A percentile compares a stretch with the other conserved stretches of the same genome.
Conservation (phyloP, 345 rosid species). For the Hypericum androsaemum region DNA sequence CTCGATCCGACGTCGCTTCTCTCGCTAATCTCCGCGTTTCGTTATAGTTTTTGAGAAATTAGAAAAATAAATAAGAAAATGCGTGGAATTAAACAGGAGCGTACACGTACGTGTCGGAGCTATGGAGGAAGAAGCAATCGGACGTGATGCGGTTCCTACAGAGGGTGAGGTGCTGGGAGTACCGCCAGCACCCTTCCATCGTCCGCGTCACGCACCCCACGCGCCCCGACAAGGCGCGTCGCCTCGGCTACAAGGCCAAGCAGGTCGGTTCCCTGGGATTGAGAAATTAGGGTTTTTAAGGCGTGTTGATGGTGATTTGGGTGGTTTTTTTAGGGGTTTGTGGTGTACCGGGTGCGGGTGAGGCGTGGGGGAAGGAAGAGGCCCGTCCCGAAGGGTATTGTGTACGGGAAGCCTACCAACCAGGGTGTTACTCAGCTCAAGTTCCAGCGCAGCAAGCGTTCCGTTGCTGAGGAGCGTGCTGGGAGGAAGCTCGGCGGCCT, state of each 20-base stretch:
- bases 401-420: constrained; percentile 80
- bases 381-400: constrained; percentile 95
- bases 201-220: constrained; percentile 83
- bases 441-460: constrained; percentile 94
- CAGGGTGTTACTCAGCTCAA: constrained; percentile 97
- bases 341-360: constrained; percentile 73
- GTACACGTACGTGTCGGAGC: constrained; percentile 91
- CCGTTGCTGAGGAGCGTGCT: constrained; percentile 98
- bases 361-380: constrained; percentile 98
- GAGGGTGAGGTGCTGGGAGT: constrained; percentile 99
- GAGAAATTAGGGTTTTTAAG: no score
- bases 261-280: no score
- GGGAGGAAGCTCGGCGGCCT: constrained; percentile 88
- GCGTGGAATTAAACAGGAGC: constrained; percentile 33
- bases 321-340: constrained; percentile 48
- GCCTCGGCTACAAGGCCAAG: constrained; percentile 95
- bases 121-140: constrained; percentile 99
- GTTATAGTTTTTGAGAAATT: no score
- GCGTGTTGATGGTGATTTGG: background rate
- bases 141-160: constrained; percentile 96
- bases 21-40: no score
- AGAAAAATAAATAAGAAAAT: no score
- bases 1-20: no score
- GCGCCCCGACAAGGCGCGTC: constrained; percentile 97
- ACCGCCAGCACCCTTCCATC: constrained; percentile 88